Evolutionary conservation across 2,329 filamentous ascomycete species (phyloP), one percentile per base, ranked within the genome.

Genomic region (Pleomassaria siparia): DNA sequence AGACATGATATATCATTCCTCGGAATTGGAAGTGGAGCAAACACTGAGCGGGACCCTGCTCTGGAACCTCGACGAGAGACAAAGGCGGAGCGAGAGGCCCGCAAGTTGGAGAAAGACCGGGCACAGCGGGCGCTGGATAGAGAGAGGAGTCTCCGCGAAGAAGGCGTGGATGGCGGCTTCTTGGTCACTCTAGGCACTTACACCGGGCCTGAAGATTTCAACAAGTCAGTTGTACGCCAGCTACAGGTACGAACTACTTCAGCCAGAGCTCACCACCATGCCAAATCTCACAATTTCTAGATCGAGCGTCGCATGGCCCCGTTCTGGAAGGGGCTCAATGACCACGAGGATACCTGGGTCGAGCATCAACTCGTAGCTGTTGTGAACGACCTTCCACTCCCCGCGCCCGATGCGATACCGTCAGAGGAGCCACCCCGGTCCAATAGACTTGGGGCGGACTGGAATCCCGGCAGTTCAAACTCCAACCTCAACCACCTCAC

Each of bases 341-440:
- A 97, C 69, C 90, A 94, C 70, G 87, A 86, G 13, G 82, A 89
- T 18, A 88, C 83, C 43, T 99, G 94, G 94, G 88, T 90, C 11
- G 94, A 99, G 64, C 86, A 94, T 71, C 94, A 99, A 72, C 83
- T 99, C n/a, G 84, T 96, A 60, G 91, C 92, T 47, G 91, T 89
- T 20, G 94, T 87, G 41, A 84, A 90, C 63, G 91, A 89, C 16
- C 80, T 95, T 46, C 83, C 88, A 2, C 85, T 97, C 42, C 94
- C 94, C 11, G 81, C 88, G 7, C 83, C 92, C 39, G 91, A 96
- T 69, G 85, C 91, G 59, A 84, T 90, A 2, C 89, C 89, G 4
- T 82, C 87, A 4, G 88, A 94, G 60, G 74, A 83, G 53, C 74
- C 79, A 49, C 55, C 80, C 78, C 59, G 77, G 75, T 63, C 71